Conservation (phyloP, 768 basidiomycete genomes). For the Floccularia luteovirens region DNA sequence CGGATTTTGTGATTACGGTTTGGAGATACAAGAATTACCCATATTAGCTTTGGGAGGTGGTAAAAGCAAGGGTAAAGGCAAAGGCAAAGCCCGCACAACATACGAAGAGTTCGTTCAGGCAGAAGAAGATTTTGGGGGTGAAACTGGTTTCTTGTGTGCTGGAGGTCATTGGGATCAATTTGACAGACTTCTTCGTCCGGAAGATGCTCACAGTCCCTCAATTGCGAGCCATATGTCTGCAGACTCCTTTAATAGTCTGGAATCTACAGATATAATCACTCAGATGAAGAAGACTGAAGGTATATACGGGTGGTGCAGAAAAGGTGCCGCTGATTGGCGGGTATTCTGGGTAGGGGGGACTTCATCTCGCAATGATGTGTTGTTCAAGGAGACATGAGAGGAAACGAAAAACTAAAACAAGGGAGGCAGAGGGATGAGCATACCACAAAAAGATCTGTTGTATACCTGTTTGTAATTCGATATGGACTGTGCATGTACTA, state of each 20-base stretch:
- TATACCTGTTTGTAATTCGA: too few relatives aligned
- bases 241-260: conserved; percentile 41
- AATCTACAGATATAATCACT: conserved; percentile 40
- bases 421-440: too few relatives aligned
- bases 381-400: conserved; percentile 5
- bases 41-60: conserved; percentile 32
- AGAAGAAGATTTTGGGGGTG: conserved; percentile 60
- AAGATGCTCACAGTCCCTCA: conserved; percentile 36
- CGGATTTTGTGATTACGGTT: conserved; percentile 60
- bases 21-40: conserved; percentile 68
- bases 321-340: conserved; percentile 68
- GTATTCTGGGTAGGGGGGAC: conserved; percentile 78
- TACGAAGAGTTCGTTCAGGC: conserved; percentile 42
- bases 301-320: conserved; percentile 73
- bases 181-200: conserved; percentile 25
- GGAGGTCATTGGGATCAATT: conserved; percentile 47
- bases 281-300: conserved; percentile 51
- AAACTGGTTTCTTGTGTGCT: conserved; percentile 45
- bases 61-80: conserved; percentile 40
- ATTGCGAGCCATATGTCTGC: conserved; percentile 32
- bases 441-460: too few relatives aligned
- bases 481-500: too few relatives aligned
- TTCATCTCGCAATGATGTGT: conserved; percentile 20
- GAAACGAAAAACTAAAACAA: too few relatives aligned
- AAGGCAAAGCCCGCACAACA: conserved; percentile 23